Base-by-base conservation (phyloP, 805 yeast genomes). In the Wickerhamomyces bisporus region DNA sequence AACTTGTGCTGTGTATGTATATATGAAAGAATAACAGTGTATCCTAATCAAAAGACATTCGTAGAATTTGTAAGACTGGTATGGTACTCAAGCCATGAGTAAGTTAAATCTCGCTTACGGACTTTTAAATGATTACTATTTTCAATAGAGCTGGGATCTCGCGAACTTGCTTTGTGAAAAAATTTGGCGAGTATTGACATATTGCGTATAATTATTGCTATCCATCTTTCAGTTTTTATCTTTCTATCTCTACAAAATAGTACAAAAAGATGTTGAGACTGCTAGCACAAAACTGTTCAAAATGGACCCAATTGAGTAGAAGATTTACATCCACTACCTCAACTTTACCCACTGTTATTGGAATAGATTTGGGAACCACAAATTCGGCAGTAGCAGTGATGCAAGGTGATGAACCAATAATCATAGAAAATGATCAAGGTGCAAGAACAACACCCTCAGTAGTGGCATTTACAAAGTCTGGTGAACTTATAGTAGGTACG, bases 331-430 rank as follows among this genome's bases (percentile, higher is more conserved):
- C 32, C 5, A 30, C n/a, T 3, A 16, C 32, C 4, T 17, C 23
- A 9, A 11, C 11, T 15, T 18, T 17, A 13, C 7, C 44, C 16
- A 43, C 46, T 1, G 87, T 82, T 5, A 75, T 82, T 35, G 95
- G 95, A 41, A 84, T 85, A 45, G 95, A 85, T 60, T 61, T 85
- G 40, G 95, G 95, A 20, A 85, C 95, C 17, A 85, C 95, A 31
- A 85, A 85, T 62, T 82, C 91, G 31, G 94, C 93, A 3, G 91
- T 84, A 24, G 94, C 94, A 10, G 66, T 81, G 39, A 79, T 81
- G 65, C 75, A 75, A 50, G 81, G 82, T 32, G 66, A 75, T 46
- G 68, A 71, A 21, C 79, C 87, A 20, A 66, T 68, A 43, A 81
- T 84, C 41, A 70, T 85, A 35, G 89, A 83, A 60, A 81, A 83